Evolutionary conservation across 2,329 filamentous ascomycete genomes (phyloP), one percentile per base, ranked within the genome.

Genomic region (Sphaerulina musiva): DNA sequence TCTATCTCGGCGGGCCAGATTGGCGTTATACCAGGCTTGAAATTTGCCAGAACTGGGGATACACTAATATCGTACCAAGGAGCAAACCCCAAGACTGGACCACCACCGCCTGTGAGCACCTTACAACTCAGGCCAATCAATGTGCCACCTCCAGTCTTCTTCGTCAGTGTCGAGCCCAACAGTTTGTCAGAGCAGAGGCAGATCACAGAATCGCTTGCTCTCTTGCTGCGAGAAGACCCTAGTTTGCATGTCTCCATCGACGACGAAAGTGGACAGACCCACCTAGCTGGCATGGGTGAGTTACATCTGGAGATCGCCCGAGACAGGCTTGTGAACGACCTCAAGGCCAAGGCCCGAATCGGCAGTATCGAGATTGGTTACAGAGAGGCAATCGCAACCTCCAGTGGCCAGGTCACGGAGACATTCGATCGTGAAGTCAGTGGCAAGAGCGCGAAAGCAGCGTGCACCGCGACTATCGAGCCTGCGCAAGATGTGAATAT

Each of bases 311-410:
- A 98, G 64, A 93, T 98, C 46, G 91, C 92, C 0, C 78, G 89
- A 47, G 89, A 97, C 70, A 82, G 91, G 42, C 81, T 98, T 8
- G 83, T 93, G 60, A 87, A 89, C 49, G 89, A 95, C 66, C 85
- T 96, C 73, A 95, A 93, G 69, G 89, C 77, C 70, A 95, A 82
- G 79, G 90, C 78, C 58, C 84, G 74, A 14, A 95, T 95, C 76
- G 91, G 92, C 10, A 85, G 84, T 50, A 95, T 98, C 58, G 88
- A 95, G 64, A 95, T 98, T 56, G 90, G 95, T 62, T 98, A 97
- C 72, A 86, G 95, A 51, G 93, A 98, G 73, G 86, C 84, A 46
- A 75, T 93, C 8, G 81, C 83, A 0, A 74, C 75, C 2, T 64
- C 78, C 0, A 85, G 84, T 0, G 68, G 69, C 0, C 73, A 80